Evolutionary conservation across 441 rosid genomes (phyloP), one percentile per base, ranked within the genome.

Genomic region (Croton laevigatus): DNA sequence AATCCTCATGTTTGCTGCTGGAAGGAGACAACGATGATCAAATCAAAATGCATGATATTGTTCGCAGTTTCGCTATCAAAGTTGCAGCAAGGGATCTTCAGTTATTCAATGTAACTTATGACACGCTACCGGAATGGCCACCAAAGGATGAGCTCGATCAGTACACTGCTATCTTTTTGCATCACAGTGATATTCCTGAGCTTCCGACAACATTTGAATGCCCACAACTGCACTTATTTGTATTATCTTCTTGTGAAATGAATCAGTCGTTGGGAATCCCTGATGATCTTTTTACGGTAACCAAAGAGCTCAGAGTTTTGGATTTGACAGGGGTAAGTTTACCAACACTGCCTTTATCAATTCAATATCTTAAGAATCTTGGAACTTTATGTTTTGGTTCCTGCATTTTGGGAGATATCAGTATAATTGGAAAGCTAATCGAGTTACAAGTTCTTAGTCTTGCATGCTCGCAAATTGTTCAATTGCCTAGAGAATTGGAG

Each of bases 251-350:
- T 3, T 9, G 1, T 7, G 11, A 6, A 23, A 14, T 16, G 10
- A 22, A 59, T 57, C 8, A 32, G 6, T 38, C n/a, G 9, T 19
- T 69, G 8, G 12, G 59, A 44, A 36, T 76, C 13, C 59, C 78
- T 7, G 57, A 67, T 10, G n/a, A 16, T 17, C 4, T 70, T 80
- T 69, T 80, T 77, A 37, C 6, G 6, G 40, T 40, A 55, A 12
- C 17, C 61, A 20, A 42, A 23, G 0, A 22, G 71, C 72, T 80
- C 22, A 80, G 19, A 34, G 74, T 77, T 16, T 12, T 80, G 40
- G 22, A 34, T 6, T 46, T 80, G 3, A 40, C 45, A 1, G 46
- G 4, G 1, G 13, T 69, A 42, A 7, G 6, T 38, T 55, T 77
- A 37, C 13, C 3, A 2, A 17, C 66, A 5, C 59, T 77, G 5